Percentiles rank a stretch among this genome's conserved stretches.
These are phyloP conservation scores for Backusella australiensis DNA, from an alignment of 192 early-diverging fungal species.

Conservation along the genomic window DNA sequence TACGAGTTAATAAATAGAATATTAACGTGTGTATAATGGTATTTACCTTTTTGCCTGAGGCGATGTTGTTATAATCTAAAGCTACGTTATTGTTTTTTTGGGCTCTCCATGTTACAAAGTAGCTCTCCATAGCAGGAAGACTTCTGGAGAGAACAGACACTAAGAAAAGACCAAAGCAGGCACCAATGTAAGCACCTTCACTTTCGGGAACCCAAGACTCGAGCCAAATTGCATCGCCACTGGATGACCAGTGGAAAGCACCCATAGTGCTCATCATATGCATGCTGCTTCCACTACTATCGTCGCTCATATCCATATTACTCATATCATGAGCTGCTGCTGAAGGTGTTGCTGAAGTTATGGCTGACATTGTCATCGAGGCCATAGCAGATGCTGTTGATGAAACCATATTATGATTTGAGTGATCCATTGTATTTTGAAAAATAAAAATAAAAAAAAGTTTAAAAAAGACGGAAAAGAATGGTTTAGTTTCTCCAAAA, in stretches of 20 bases:
- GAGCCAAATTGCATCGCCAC: constrained; percentile 44
- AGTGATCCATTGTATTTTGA: constrained; percentile 3
- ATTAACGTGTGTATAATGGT: neutral
- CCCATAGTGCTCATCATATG: constrained; percentile 25
- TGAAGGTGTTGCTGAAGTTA: neutral
- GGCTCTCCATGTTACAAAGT: constrained; percentile 39
- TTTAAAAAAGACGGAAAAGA: neutral
- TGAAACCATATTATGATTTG: constrained; percentile 5
- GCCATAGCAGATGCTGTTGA: neutral
- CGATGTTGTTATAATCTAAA: neutral
- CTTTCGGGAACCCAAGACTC: constrained; percentile 38
- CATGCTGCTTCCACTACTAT: neutral
- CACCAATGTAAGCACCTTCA: constrained; percentile 46
- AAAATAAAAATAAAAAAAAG: neutral
- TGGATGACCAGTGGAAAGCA: constrained; percentile 35
- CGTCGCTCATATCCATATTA: neutral
- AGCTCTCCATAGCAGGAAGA: constrained; percentile 40
- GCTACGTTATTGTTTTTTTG: constrained; percentile 22
- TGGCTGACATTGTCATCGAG: neutral
- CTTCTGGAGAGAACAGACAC: constrained; percentile 42
- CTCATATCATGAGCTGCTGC: neutral
- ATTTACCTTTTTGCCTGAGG: neutral
- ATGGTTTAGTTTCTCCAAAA: neutral
- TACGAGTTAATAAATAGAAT: neutral
- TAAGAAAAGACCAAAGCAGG: constrained; percentile 45